Percentiles rank a stretch among this genome's conserved stretches.
phyloP scores from a whole-genome alignment of 2,329 filamentous ascomycete genomes.

The Pseudogymnoascus sp. region DNA sequence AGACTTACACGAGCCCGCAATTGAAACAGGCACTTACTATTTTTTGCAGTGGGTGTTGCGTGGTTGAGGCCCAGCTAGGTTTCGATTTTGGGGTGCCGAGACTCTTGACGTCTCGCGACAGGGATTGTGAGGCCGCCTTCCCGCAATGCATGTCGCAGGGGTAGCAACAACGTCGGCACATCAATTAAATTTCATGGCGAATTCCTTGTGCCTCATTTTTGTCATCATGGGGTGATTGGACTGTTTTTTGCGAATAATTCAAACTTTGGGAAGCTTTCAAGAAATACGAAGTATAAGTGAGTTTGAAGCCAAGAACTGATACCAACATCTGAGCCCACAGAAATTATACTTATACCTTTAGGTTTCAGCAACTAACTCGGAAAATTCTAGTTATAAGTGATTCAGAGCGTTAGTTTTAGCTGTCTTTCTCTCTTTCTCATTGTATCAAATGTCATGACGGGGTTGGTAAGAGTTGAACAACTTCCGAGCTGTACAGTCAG shows the following conservation, averaged over 20 bases:
- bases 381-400: too few relatives aligned
- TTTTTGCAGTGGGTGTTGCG: neutral
- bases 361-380: too few relatives aligned
- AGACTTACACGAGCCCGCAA: neutral
- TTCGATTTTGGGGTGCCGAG: neutral
- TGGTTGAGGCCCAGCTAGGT: neutral
- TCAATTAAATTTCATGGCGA: neutral
- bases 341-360: too few relatives aligned
- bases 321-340: too few relatives aligned
- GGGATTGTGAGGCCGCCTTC: constrained; percentile 6
- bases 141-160: constrained; percentile 2
- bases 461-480: too few relatives aligned
- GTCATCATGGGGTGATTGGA: neutral
- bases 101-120: constrained; percentile 7
- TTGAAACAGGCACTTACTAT: constrained; percentile 3
- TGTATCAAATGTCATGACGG: too few relatives aligned
- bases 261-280: neutral
- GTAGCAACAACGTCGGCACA: neutral
- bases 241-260: neutral
- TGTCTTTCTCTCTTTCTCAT: too few relatives aligned
- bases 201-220: neutral
- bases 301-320: neutral
- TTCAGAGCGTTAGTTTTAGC: too few relatives aligned
- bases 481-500: too few relatives aligned
- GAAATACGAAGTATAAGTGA: neutral